Conservation (phyloP, 352 stramenopile genomes). For the Pythium aristosporum region DNA sequence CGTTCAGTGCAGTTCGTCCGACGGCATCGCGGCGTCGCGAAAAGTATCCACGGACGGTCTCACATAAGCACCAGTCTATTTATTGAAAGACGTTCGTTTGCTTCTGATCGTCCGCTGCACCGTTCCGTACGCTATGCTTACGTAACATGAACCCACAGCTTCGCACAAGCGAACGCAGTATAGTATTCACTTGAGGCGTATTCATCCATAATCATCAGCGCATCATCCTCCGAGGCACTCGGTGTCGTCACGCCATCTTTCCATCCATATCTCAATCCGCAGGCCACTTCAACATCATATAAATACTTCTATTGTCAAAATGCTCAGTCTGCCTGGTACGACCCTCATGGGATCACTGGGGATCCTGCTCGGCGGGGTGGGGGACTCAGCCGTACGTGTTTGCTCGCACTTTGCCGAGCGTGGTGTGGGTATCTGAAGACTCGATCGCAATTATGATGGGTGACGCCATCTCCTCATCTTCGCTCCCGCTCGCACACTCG, state of each 20-base stretch:
- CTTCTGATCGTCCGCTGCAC: no score
- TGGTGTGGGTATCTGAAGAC: conserved; percentile 13
- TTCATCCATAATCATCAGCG: neutral
- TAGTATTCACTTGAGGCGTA: no score
- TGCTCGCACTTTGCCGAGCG: conserved; percentile 30
- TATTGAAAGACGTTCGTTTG: no score
- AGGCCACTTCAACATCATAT: conserved; percentile 4
- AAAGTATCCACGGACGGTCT: no score
- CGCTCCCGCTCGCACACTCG: conserved; percentile 51
- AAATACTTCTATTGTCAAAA: neutral
- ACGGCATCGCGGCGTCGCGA: no score
- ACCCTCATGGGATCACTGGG: neutral
- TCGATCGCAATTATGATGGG: conserved; percentile 23
- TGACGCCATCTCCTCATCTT: conserved; percentile 30
- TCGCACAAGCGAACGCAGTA: no score
- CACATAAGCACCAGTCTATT: no score
- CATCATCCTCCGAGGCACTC: neutral
- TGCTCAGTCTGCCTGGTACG: no score
- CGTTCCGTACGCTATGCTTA: no score
- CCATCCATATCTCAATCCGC: neutral
- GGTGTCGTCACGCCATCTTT: conserved; percentile 10
- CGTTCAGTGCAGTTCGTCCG: no score
- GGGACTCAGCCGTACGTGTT: conserved; percentile 24
- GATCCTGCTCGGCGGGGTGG: neutral
- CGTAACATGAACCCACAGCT: no score